Conservation (phyloP, 1,284 basidiomycete species). For the Naganishia sp. region DNA sequence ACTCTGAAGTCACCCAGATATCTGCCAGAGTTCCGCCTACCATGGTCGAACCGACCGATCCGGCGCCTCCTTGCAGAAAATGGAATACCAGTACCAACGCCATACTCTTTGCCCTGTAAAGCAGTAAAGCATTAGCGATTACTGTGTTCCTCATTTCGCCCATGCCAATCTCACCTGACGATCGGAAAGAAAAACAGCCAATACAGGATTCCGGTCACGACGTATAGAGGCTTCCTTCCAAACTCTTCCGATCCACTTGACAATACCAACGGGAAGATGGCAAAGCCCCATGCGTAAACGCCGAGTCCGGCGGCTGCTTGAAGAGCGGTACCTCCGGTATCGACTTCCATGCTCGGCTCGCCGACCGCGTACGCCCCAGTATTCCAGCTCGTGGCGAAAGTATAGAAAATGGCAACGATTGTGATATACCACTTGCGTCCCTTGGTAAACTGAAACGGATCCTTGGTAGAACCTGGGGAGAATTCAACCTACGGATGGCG, state of each 20-base stretch:
- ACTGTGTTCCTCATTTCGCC: not conserved
- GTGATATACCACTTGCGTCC: slow-evolving; percentile 65
- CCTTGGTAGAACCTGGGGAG: slow-evolving; percentile 57
- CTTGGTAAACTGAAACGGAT: slow-evolving; percentile 61
- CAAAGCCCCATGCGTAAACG: slow-evolving; percentile 64
- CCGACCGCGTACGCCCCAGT: slow-evolving; percentile 29
- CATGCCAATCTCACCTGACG: slow-evolving; percentile 60
- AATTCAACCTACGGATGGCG: slow-evolving; percentile 60
- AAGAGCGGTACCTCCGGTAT: slow-evolving; percentile 63
- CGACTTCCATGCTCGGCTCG: slow-evolving; percentile 64
- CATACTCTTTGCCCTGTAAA: slow-evolving; percentile 64
- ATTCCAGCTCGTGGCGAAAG: slow-evolving; percentile 55
- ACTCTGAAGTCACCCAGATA: slow-evolving; percentile 63
- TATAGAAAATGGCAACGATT: slow-evolving; percentile 62
- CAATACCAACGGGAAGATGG: slow-evolving; percentile 66
- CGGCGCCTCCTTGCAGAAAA: slow-evolving; percentile 68
- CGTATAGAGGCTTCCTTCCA: slow-evolving; percentile 69
- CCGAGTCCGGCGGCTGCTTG: slow-evolving; percentile 65
- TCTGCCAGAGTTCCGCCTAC: slow-evolving; percentile 76
- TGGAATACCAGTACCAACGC: slow-evolving; percentile 69
- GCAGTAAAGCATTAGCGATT: slow-evolving; percentile 34
- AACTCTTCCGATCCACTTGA: slow-evolving; percentile 77
- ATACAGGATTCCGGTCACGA: slow-evolving; percentile 62
- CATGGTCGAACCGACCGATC: slow-evolving; percentile 66
- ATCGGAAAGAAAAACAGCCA: slow-evolving; percentile 64